Percentiles rank a stretch among this genome's conserved stretches.
Conservation (phyloP, 2,329 filamentous ascomycete species). For the Gaeumannomyces sp. region DNA sequence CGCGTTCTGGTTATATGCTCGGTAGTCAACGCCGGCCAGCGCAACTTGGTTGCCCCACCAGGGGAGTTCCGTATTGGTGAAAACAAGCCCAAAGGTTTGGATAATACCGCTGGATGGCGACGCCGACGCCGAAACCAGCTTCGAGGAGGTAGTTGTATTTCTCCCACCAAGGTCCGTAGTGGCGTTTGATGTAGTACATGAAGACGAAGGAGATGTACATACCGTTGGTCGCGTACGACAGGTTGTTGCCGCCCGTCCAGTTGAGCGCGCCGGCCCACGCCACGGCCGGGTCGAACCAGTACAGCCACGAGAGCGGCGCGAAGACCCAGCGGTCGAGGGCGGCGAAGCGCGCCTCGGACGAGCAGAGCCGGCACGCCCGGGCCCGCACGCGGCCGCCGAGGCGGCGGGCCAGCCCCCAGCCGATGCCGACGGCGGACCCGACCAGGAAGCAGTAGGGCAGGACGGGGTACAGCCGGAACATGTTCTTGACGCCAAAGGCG, state of each 20-base stretch:
- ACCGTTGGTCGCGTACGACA: slow-evolving; percentile 37
- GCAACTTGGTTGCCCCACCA: slow-evolving; percentile 45
- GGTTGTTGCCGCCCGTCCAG: slow-evolving; percentile 34
- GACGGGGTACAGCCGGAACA: slow-evolving; percentile 37
- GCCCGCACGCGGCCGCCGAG: slow-evolving; percentile 28
- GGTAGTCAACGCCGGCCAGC: slow-evolving; percentile 23
- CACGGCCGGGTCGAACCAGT: slow-evolving; percentile 35
- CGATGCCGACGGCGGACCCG: slow-evolving; percentile 28
- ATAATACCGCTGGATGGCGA: slow-evolving; percentile 35
- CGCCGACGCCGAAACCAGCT: slow-evolving; percentile 34
- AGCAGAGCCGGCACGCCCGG: slow-evolving; percentile 20
- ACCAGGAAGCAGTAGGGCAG: slow-evolving; percentile 40
- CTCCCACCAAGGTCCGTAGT: slow-evolving; percentile 35
- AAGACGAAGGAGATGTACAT: slow-evolving; percentile 35
- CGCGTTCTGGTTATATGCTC: slow-evolving; percentile 16
- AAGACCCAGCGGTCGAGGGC: slow-evolving; percentile 31
- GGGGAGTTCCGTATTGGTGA: slow-evolving; percentile 28
- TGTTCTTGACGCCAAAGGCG: slow-evolving; percentile 14
- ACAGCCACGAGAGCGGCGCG: slow-evolving; percentile 29
- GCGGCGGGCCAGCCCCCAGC: slow-evolving; percentile 29
- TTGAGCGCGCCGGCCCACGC: slow-evolving; percentile 36
- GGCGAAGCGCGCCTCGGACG: slow-evolving; percentile 26
- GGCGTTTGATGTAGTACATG: slow-evolving; percentile 36
- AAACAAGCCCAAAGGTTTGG: slow-evolving; percentile 37
- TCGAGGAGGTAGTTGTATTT: slow-evolving; percentile 42